These are phyloP conservation scores for Neospermospora avenae DNA, from an alignment of 2,329 filamentous ascomycete species.

Conservation along the genomic window DNA sequence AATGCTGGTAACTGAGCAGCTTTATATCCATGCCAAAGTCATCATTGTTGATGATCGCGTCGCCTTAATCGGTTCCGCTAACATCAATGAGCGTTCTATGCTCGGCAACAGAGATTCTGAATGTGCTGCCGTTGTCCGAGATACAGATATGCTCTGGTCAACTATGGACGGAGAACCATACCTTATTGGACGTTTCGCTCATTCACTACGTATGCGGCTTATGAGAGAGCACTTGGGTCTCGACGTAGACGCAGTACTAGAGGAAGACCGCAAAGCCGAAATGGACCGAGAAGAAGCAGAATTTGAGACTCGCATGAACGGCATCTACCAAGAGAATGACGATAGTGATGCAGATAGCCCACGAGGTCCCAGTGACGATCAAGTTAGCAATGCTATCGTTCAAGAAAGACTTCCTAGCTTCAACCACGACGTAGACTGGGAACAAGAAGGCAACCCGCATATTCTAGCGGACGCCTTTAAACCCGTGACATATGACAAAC, in stretches of 20 bases:
- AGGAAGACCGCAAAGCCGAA: constrained; percentile 70
- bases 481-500: constrained; percentile 44
- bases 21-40: constrained; percentile 97
- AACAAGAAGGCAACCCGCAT: constrained; percentile 36
- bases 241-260: constrained; percentile 86
- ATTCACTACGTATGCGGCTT: constrained; percentile 85
- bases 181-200: constrained; percentile 85
- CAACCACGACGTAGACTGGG: constrained; percentile 65
- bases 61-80: constrained; percentile 92
- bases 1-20: constrained; percentile 84
- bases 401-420: constrained; percentile 62
- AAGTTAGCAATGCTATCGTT: constrained; percentile 47
- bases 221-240: constrained; percentile 98
- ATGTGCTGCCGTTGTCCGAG: constrained; percentile 82
- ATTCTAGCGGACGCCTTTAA: constrained; percentile 43
- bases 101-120: constrained; percentile 89
- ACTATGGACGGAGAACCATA: constrained; percentile 90
- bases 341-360: constrained; percentile 17
- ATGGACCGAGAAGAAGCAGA: constrained; percentile 51
- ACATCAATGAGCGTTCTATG: constrained; percentile 98
- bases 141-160: constrained; percentile 89
- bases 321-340: constrained; percentile 54
- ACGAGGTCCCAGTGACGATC: constrained; percentile 35
- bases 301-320: constrained; percentile 58
- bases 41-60: constrained; percentile 95